A percentile compares a stretch with the other conserved stretches of the same genome.
These are phyloP conservation scores for Sisymbrium irio DNA, from an alignment of 345 rosid genomes.

Conservation along the genomic window DNA sequence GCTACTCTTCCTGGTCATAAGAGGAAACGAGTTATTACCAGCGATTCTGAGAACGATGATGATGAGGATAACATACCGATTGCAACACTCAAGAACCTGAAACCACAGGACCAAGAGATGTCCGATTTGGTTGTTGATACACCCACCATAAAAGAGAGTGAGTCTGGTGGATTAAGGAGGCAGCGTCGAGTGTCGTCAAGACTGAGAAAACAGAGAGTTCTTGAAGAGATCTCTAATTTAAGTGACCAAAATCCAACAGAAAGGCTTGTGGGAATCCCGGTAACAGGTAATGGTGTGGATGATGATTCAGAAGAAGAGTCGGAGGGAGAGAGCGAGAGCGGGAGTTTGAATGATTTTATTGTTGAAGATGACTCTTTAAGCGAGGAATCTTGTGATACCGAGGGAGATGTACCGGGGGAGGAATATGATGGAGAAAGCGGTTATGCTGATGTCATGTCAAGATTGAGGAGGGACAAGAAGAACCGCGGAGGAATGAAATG, in stretches of 20 bases:
- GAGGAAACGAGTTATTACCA: slow-evolving; percentile 59
- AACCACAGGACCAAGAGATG: slow-evolving; percentile 21
- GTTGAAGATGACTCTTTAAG: slow-evolving; percentile 29
- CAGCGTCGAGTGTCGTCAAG: slow-evolving; percentile 43
- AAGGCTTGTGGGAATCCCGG: slow-evolving; percentile 36
- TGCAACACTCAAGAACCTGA: slow-evolving; percentile 40
- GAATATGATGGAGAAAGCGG: slow-evolving; percentile 40
- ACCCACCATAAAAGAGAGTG: background rate
- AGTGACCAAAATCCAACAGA: slow-evolving; percentile 8
- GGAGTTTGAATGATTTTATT: slow-evolving; percentile 56
- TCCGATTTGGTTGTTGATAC: background rate
- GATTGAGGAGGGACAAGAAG: slow-evolving; percentile 47
- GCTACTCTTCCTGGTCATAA: slow-evolving; percentile 33
- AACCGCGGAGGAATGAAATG: slow-evolving; percentile 37
- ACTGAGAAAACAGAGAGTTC: slow-evolving; percentile 30
- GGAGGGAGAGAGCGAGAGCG: slow-evolving; percentile 45
- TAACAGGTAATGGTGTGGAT: slow-evolving; percentile 39
- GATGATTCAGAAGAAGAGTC: slow-evolving; percentile 37
- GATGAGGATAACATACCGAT: slow-evolving; percentile 53
- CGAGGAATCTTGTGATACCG: background rate
- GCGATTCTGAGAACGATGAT: slow-evolving; percentile 58
- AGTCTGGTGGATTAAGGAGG: slow-evolving; percentile 13
- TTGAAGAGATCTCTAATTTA: slow-evolving; percentile 10
- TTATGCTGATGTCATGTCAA: slow-evolving; percentile 41
- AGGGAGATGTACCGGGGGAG: slow-evolving; percentile 6